A percentile compares a stretch with the other conserved stretches of the same genome.
These are phyloP conservation scores for Paralagenidium karlingii DNA, from an alignment of 352 stramenopile genomes.

Conservation along the genomic window DNA sequence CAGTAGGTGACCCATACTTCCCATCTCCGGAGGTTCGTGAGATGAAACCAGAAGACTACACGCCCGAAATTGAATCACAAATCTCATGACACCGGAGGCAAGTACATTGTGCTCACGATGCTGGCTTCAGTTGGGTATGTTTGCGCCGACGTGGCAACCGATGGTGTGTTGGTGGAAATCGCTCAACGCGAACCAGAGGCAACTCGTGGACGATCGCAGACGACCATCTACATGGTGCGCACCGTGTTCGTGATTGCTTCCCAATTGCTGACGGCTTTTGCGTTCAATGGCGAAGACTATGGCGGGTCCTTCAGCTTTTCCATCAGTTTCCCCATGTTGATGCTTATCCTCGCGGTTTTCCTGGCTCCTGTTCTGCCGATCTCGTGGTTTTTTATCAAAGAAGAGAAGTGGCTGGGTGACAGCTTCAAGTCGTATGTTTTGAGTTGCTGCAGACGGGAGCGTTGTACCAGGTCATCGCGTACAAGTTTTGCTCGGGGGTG, in stretches of 20 bases:
- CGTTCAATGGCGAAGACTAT: conserved; percentile 30
- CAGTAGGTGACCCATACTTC: conserved; percentile 22
- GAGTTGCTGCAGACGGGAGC: conserved; percentile 21
- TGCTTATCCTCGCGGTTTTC: conserved; percentile 20
- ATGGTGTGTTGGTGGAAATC: conserved; percentile 26
- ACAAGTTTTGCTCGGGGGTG: conserved; percentile 33
- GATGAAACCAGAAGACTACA: conserved; percentile 7
- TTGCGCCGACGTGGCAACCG: conserved; percentile 41
- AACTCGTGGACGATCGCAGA: conserved; percentile 20
- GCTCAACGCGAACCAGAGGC: conserved; percentile 17
- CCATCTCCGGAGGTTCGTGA: conserved; percentile 3
- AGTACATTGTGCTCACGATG: conserved; percentile 37
- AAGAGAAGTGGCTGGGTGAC: conserved; percentile 21
- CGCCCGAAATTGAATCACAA: conserved; percentile 14
- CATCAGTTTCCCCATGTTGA: conserved; percentile 16
- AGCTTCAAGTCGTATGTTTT: conserved; percentile 10
- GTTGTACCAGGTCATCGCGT: conserved; percentile 32
- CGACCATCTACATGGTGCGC: conserved; percentile 17
- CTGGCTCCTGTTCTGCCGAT: conserved; percentile 13
- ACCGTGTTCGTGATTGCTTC: conserved; percentile 14
- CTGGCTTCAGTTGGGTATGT: conserved; percentile 49
- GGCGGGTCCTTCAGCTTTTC: conserved; percentile 25
- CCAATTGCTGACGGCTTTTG: conserved; percentile 18
- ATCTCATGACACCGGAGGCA: conserved; percentile 5
- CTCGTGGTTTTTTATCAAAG: conserved; percentile 9